Conservation (phyloP, 768 basidiomycete species). For the Tulasnella calospora region DNA sequence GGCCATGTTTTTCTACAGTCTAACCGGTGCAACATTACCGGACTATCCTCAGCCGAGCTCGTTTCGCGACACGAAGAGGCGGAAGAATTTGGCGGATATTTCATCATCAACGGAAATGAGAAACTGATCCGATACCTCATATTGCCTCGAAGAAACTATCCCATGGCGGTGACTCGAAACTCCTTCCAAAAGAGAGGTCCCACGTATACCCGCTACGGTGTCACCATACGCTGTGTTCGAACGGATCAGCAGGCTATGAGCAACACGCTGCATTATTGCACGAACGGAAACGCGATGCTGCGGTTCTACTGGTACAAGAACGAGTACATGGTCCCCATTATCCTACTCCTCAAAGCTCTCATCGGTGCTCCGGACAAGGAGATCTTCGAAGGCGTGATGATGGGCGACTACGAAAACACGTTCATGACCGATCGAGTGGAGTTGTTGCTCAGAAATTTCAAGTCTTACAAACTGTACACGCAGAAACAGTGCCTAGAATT, state of each 20-base stretch:
- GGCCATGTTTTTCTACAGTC: slow-evolving; percentile 51
- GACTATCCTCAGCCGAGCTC: slow-evolving; percentile 77
- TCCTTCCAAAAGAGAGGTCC: slow-evolving; percentile 90
- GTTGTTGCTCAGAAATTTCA: slow-evolving; percentile 88
- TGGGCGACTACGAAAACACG: slow-evolving; percentile 87
- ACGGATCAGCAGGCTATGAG: slow-evolving; percentile 90
- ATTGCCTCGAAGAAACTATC: slow-evolving; percentile 91
- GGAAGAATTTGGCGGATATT: slow-evolving; percentile 98
- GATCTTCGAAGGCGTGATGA: slow-evolving; percentile 92
- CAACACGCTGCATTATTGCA: slow-evolving; percentile 95
- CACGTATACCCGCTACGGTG: slow-evolving; percentile 89
- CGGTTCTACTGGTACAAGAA: slow-evolving; percentile 96
- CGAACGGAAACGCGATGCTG: slow-evolving; percentile 93
- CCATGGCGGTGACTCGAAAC: slow-evolving; percentile 84
- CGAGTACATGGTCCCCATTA: slow-evolving; percentile 96
- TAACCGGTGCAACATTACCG: slow-evolving; percentile 83
- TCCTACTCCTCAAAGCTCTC: slow-evolving; percentile 92
- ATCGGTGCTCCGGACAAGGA: slow-evolving; percentile 89
- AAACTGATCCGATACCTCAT: slow-evolving; percentile 97
- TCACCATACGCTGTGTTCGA: slow-evolving; percentile 92
- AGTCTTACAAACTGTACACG: slow-evolving; percentile 81
- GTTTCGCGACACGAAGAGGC: slow-evolving; percentile 91
- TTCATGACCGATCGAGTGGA: slow-evolving; percentile 72
- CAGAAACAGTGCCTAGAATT: slow-evolving; percentile 90
- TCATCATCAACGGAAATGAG: slow-evolving; percentile 98